phyloP scores from a whole-genome alignment of 192 early-diverging fungal species.

The Umbelopsis ramanniana region DNA sequence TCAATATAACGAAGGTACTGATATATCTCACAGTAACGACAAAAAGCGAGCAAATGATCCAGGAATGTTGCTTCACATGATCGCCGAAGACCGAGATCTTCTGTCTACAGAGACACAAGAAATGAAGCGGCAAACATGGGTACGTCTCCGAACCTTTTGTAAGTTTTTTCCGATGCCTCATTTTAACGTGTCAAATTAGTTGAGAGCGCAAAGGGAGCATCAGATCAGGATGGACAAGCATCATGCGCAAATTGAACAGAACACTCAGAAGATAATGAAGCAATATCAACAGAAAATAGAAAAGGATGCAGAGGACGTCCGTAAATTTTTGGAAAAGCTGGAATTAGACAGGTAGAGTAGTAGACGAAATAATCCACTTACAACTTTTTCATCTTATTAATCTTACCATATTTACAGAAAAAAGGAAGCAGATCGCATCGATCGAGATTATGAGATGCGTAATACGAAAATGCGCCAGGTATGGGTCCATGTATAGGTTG shows the following conservation, averaged over 20 bases:
- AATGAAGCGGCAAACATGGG: constrained; percentile 9
- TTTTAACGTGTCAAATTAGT: neutral
- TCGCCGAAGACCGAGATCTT: neutral
- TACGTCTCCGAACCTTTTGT: neutral
- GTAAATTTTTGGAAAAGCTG: constrained; percentile 1
- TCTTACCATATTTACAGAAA: neutral
- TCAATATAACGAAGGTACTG: neutral
- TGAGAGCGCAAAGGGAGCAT: constrained; percentile 8
- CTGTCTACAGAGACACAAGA: neutral
- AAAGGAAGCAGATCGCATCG: constrained; percentile 8
- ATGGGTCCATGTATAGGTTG: neutral
- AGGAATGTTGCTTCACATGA: neutral
- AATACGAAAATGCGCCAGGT: neutral
- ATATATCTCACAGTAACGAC: neutral
- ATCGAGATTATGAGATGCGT: neutral
- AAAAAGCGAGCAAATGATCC: neutral
- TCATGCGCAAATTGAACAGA: neutral
- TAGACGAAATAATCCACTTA: neutral
- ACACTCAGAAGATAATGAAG: neutral
- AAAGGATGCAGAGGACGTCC: constrained; percentile 1
- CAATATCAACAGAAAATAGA: constrained; percentile 7
- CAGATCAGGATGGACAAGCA: constrained; percentile 8
- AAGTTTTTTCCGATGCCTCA: neutral
- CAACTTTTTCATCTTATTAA: neutral
- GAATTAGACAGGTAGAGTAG: constrained; percentile 8